Base-by-base conservation (phyloP, 495 filamentous ascomycete species). In the Lentithecium fluviatile region DNA sequence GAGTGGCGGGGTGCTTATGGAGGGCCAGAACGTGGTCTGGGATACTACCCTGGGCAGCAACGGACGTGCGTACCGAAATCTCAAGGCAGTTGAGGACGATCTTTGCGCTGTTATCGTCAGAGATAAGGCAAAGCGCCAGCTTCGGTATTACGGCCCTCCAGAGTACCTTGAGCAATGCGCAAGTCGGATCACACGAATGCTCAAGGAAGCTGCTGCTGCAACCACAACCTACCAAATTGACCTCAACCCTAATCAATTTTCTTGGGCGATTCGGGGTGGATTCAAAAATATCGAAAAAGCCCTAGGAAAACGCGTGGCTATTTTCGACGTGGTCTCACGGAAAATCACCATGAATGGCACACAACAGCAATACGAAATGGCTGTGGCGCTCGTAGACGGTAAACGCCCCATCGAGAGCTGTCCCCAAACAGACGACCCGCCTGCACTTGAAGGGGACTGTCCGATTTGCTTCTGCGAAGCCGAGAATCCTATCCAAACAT, bases 401-500 rank as follows among this genome's bases (percentile, higher is more conserved):
- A 65, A 53, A 32, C 38, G 48, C 21, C n/a, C 45, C 21, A 10
- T 32, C 29, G 29, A 32, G 29, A 0, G 10, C n/a, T 6, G 25
- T 19, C 38, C 20, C 19, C 34, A 26, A 17, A 19, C 40, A 37
- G 37, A 12, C 26, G 13, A 7, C 7, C 7, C 15, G 50, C 15
- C 32, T 3, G 8, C 19, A 34, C 46, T 36, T 50, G 32, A 60
- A 10, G 67, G 71, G n/a, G 58, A 61, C 37, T 81, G 79, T 49
- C 55, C 74, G 0, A 62, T 78, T 1, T 82, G 77, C 69, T 78
- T 67, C 68, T 73, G 58, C 11, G 65, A 70, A 29, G 71, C 73
- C 4, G 73, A 76, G 26, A 56, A 77, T 29, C 69, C 77, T 0
- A 38, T 78, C 11, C 58, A 45, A 10, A 77, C 75, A 11, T 15